phyloP scores from a whole-genome alignment of 2,329 filamentous ascomycete species.

The Aspergillus sergii region DNA sequence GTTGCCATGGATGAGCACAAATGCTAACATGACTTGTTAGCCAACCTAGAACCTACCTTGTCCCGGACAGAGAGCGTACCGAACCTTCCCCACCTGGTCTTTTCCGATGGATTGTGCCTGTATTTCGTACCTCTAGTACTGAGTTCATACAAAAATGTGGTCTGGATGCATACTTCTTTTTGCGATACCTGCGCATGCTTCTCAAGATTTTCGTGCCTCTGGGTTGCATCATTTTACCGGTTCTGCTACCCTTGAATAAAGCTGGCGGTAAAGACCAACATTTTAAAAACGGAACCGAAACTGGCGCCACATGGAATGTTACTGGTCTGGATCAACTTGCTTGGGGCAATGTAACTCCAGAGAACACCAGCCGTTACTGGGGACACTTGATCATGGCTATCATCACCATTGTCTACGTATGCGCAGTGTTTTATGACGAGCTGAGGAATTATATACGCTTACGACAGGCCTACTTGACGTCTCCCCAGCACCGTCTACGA shows the following conservation, averaged over 20 bases:
- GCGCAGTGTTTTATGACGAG: constrained; percentile 83
- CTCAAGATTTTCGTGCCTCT: constrained; percentile 91
- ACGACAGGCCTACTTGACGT: constrained; percentile 91
- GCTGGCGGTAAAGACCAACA: constrained; percentile 67
- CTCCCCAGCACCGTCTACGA: constrained; percentile 87
- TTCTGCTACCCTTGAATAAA: constrained; percentile 83
- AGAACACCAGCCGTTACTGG: constrained; percentile 72
- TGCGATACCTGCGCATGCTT: constrained; percentile 83
- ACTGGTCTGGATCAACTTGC: constrained; percentile 79
- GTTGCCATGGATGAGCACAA: not conserved
- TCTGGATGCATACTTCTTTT: constrained; percentile 95
- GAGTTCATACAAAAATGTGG: constrained; percentile 95
- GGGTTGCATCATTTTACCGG: constrained; percentile 74
- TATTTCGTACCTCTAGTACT: constrained; percentile 71
- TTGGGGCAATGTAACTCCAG: constrained; percentile 78
- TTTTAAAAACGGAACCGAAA: constrained; percentile 43
- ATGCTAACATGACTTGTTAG: constrained; percentile 43
- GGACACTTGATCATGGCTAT: constrained; percentile 83
- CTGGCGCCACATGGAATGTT: constrained; percentile 49
- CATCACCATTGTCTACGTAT: constrained; percentile 78
- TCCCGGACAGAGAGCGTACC: constrained; percentile 81
- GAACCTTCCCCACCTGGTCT: constrained; percentile 67
- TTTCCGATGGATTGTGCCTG: constrained; percentile 56
- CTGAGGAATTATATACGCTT: constrained; percentile 86
- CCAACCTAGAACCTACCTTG: constrained; percentile 82